These are phyloP conservation scores for Lepidium aucheri DNA, from an alignment of 345 rosid genomes.

Conservation along the genomic window DNA sequence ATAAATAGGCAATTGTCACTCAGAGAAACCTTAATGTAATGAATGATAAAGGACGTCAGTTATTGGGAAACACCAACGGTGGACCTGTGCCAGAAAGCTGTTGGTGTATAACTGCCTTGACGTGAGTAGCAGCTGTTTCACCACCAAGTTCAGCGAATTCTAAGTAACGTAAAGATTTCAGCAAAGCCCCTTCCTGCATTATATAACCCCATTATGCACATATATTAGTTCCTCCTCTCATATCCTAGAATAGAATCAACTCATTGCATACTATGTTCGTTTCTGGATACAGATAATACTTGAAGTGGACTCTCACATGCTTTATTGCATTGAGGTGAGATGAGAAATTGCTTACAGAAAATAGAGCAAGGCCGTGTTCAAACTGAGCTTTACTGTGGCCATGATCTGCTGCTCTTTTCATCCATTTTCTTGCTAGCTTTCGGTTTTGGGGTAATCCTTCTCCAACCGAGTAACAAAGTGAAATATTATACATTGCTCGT, in stretches of 20 bases:
- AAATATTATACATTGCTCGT: slow-evolving; percentile 83
- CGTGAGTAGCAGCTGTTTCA: slow-evolving; percentile 61
- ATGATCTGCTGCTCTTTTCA: slow-evolving; percentile 87
- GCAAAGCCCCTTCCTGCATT: slow-evolving; percentile 66
- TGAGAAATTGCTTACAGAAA: slow-evolving; percentile 43
- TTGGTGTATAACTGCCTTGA: slow-evolving; percentile 61
- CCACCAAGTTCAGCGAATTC: slow-evolving; percentile 91
- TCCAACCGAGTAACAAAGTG: slow-evolving; percentile 67
- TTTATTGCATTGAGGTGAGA: not conserved
- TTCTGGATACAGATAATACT: not conserved
- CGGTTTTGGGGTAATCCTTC: slow-evolving; percentile 63
- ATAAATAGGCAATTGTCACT: not conserved
- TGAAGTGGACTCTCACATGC: not conserved
- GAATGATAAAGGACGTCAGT: slow-evolving; percentile 37
- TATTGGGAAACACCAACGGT: slow-evolving; percentile 19
- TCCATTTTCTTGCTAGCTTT: slow-evolving; percentile 68
- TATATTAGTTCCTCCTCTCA: not conserved
- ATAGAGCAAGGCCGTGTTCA: slow-evolving; percentile 79
- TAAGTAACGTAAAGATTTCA: slow-evolving; percentile 70
- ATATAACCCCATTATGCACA: not conserved
- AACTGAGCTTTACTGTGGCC: slow-evolving; percentile 87
- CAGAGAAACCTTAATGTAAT: not conserved
- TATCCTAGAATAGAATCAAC: not conserved
- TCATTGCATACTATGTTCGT: not conserved
- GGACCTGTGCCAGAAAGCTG: slow-evolving; percentile 35